Evolutionary conservation across 495 filamentous ascomycete species (phyloP).

Genomic region (Trichocladium antarcticum): DNA sequence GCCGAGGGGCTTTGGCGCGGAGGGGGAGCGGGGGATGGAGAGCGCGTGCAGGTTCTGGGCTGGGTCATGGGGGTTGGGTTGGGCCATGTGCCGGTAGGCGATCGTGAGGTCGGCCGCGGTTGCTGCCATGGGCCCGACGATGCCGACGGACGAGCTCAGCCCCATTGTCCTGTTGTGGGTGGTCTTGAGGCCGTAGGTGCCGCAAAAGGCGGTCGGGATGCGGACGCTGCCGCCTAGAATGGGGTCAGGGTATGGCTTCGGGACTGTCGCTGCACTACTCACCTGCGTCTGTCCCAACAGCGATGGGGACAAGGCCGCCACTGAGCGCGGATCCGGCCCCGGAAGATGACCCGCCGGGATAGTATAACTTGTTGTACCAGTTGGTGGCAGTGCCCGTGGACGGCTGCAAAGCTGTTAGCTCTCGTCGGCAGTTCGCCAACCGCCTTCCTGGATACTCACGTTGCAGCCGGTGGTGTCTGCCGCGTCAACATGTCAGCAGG

Average conservation of each 20-base stretch:
- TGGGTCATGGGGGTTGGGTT: conserved; percentile 48
- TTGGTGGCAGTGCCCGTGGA: conserved; percentile 71
- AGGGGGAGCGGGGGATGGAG: conserved; percentile 34
- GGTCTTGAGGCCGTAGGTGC: conserved; percentile 80
- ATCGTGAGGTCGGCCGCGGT: conserved; percentile 74
- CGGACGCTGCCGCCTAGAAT: conserved; percentile 59
- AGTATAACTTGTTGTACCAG: conserved; percentile 69
- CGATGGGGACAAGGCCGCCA: conserved; percentile 68
- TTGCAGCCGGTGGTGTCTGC: conserved; percentile 34
- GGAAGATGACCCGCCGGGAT: conserved; percentile 80
- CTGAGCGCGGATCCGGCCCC: conserved; percentile 70
- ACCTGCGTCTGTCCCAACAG: conserved; percentile 71
- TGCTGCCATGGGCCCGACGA: conserved; percentile 64
- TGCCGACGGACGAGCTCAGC: conserved; percentile 51
- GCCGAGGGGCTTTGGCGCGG: conserved; percentile 46
- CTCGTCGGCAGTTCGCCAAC: background rate
- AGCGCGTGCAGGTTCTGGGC: conserved; percentile 30
- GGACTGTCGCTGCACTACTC: background rate
- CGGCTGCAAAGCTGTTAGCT: conserved; percentile 46
- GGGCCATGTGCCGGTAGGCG: conserved; percentile 63
- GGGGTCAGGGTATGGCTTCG: background rate
- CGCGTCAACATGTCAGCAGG: background rate
- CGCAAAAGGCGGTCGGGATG: conserved; percentile 72
- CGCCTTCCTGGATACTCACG: conserved; percentile 1
- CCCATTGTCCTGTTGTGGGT: conserved; percentile 57